Evolutionary conservation across 495 filamentous ascomycete genomes (phyloP).

Genomic region (Penicillium atrosanguineum): DNA sequence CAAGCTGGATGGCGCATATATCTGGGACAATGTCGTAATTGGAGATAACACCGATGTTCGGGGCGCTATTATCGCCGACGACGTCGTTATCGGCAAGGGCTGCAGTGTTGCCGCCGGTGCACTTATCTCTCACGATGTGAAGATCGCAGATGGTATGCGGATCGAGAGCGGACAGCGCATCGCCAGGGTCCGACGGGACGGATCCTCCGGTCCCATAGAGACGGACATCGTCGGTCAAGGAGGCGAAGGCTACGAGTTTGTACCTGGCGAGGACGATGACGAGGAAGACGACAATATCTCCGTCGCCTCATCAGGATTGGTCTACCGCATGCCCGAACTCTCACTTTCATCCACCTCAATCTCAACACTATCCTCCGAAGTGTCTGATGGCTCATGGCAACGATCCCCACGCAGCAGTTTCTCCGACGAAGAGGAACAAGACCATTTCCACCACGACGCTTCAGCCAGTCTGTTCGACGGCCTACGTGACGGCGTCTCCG

Average conservation of each 20-base stretch:
- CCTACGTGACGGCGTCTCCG: constrained; percentile 66
- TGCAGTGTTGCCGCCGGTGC: constrained; percentile 68
- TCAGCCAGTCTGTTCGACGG: constrained; percentile 79
- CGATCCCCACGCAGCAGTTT: constrained; percentile 52
- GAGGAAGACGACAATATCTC: constrained; percentile 44
- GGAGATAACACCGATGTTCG: constrained; percentile 67
- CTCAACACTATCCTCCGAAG: constrained; percentile 62
- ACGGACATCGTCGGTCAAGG: constrained; percentile 41
- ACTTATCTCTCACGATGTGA: constrained; percentile 76
- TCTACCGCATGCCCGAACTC: constrained; percentile 67
- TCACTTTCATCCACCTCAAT: constrained; percentile 76
- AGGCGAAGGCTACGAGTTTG: constrained; percentile 48
- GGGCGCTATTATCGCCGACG: constrained; percentile 73
- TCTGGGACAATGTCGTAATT: constrained; percentile 84
- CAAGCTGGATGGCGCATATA: constrained; percentile 72
- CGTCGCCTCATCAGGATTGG: constrained; percentile 52
- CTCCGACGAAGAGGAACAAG: constrained; percentile 59
- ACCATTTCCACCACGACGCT: constrained; percentile 84
- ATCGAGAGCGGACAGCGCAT: constrained; percentile 53
- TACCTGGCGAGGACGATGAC: constrained; percentile 51
- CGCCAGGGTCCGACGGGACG: constrained; percentile 50
- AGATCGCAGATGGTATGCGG: constrained; percentile 59
- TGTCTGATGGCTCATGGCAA: constrained; percentile 44
- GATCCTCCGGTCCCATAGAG: constrained; percentile 49
- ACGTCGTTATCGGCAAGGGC: constrained; percentile 65